Conservation (phyloP, 495 filamentous ascomycete species). For the Penicillium steckii region DNA sequence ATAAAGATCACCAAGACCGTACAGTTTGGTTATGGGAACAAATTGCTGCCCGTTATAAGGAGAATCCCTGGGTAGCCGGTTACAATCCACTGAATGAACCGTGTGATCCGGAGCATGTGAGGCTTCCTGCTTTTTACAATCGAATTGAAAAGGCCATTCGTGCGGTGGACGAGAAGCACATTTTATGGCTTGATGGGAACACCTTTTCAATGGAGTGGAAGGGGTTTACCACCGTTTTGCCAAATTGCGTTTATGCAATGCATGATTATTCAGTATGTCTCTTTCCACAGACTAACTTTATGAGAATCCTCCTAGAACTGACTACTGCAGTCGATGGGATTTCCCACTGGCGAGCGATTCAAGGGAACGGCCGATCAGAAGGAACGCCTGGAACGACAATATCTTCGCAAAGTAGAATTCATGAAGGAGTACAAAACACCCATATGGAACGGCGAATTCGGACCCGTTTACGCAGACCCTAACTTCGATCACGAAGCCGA, state of each 20-base stretch:
- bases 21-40: slow-evolving; percentile 59
- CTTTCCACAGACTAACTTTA: neutral
- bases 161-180: slow-evolving; percentile 57
- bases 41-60: slow-evolving; percentile 55
- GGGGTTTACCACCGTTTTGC: slow-evolving; percentile 42
- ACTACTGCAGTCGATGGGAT: slow-evolving; percentile 43
- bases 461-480: slow-evolving; percentile 56
- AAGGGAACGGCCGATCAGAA: slow-evolving; percentile 52
- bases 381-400: slow-evolving; percentile 42
- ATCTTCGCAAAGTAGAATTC: slow-evolving; percentile 56
- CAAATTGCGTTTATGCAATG: slow-evolving; percentile 59
- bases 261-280: slow-evolving; percentile 56
- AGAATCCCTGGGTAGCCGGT: slow-evolving; percentile 58
- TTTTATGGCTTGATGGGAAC: slow-evolving; percentile 65
- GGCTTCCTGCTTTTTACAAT: slow-evolving; percentile 55
- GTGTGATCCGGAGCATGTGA: slow-evolving; percentile 54
- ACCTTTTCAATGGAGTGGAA: slow-evolving; percentile 60
- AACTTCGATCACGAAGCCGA: slow-evolving; percentile 33
- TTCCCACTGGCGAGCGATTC: slow-evolving; percentile 54
- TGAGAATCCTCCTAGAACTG: neutral
- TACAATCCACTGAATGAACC: slow-evolving; percentile 70
- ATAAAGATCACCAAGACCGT: slow-evolving; percentile 60
- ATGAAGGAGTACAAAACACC: slow-evolving; percentile 53
- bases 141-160: slow-evolving; percentile 59
- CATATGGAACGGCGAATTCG: slow-evolving; percentile 69